phyloP scores from a whole-genome alignment of 208 protist genomes.

The Crithidia expoeki region DNA sequence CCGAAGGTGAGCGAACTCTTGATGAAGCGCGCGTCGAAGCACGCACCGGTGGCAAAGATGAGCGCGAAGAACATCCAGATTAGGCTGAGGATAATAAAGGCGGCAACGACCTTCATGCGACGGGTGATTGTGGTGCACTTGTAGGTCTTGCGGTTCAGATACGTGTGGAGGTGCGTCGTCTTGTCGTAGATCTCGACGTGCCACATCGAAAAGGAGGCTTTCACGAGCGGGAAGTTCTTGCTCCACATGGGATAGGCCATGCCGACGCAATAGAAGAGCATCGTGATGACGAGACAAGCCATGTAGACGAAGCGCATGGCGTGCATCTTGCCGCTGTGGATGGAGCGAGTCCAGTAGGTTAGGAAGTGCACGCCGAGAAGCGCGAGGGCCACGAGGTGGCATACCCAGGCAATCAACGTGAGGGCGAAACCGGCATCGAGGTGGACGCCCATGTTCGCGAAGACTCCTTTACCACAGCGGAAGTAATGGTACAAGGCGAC shows the following conservation, averaged over 20 bases:
- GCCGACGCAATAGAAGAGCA: conserved; percentile 56
- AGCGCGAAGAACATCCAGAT: conserved; percentile 52
- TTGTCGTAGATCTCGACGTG: conserved; percentile 51
- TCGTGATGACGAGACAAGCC: conserved; percentile 28
- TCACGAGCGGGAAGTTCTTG: conserved; percentile 37
- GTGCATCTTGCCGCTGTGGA: conserved; percentile 39
- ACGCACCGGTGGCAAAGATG: conserved; percentile 38
- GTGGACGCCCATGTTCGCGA: conserved; percentile 38
- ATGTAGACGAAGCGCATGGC: conserved; percentile 48
- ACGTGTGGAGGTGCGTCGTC: conserved; percentile 36
- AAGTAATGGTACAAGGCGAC: conserved; percentile 46
- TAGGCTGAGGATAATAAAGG: conserved; percentile 49
- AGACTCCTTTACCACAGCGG: conserved; percentile 44
- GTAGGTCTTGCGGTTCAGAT: conserved; percentile 46
- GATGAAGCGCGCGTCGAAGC: conserved; percentile 29
- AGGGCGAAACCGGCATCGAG: conserved; percentile 56
- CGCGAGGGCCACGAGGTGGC: conserved; percentile 28
- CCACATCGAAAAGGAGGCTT: conserved; percentile 50
- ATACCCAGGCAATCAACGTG: conserved; percentile 43
- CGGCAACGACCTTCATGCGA: conserved; percentile 54
- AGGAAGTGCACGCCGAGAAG: conserved; percentile 46
- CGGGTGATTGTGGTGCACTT: conserved; percentile 46
- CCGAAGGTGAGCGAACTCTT: conserved; percentile 24
- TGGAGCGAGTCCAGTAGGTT: conserved; percentile 41
- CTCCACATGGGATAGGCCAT: conserved; percentile 40